These are phyloP conservation scores for Aurantiochytrium sp. DNA, from an alignment of 108 stramenopile species.

Conservation along the genomic window DNA sequence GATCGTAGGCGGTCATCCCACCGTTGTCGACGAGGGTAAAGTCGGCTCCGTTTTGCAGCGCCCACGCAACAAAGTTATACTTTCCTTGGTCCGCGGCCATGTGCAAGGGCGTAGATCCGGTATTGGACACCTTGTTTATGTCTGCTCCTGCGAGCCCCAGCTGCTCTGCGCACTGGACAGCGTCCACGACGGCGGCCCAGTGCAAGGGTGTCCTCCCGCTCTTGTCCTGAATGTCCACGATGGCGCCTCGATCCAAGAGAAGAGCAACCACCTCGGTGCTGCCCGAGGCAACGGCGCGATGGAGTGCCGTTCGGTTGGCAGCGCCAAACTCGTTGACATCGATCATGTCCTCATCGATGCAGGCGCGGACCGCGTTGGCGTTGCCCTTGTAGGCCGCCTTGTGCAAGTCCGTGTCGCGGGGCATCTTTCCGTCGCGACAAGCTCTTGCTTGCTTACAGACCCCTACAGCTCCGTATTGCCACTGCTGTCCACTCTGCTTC, in stretches of 20 bases:
- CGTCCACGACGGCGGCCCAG: slow-evolving; percentile 3
- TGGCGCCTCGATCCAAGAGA: background rate
- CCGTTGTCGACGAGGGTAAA: background rate
- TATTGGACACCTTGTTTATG: background rate
- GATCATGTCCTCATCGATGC: background rate
- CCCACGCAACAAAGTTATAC: background rate
- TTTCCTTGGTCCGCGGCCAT: slow-evolving; percentile 3
- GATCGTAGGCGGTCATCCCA: background rate
- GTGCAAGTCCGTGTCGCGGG: slow-evolving; percentile 7
- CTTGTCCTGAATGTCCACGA: background rate
- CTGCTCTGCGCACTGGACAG: background rate
- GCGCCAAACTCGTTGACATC: background rate
- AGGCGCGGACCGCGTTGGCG: background rate
- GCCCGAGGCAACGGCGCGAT: background rate
- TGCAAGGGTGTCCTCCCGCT: background rate
- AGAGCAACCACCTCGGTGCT: background rate
- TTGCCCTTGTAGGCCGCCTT: slow-evolving; percentile 3
- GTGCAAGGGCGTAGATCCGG: background rate
- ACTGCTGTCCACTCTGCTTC: too few species aligned
- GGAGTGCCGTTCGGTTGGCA: background rate
- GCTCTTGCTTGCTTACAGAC: too few species aligned
- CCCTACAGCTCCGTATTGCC: too few species aligned
- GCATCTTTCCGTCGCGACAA: background rate
- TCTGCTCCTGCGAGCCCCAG: background rate
- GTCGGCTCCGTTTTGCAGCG: background rate